These are phyloP conservation scores for Microcyclosporella mali DNA, from an alignment of 2,329 filamentous ascomycete genomes.

Conservation along the genomic window DNA sequence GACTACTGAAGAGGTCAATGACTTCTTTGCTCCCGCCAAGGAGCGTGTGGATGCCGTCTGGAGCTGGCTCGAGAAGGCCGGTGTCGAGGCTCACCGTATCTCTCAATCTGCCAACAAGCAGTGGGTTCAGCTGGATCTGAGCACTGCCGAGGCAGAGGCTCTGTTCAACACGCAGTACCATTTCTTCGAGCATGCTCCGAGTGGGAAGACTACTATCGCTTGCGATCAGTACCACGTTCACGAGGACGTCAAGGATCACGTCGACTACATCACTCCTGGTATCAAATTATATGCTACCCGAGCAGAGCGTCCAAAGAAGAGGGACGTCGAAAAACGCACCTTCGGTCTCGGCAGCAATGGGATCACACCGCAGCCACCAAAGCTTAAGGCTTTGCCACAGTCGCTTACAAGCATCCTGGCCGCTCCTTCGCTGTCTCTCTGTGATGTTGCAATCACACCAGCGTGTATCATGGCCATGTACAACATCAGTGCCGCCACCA, in stretches of 20 bases:
- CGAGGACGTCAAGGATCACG: constrained; percentile 40
- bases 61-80: constrained; percentile 34
- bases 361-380: constrained; percentile 10
- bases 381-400: constrained; percentile 8
- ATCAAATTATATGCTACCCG: constrained; percentile 38
- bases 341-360: constrained; percentile 13
- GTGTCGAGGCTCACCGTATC: constrained; percentile 29
- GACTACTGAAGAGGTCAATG: constrained; percentile 34
- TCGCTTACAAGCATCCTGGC: constrained; percentile 8
- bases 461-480: constrained; percentile 41
- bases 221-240: constrained; percentile 43
- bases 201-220: constrained; percentile 39
- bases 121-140: constrained; percentile 42
- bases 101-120: constrained; percentile 30
- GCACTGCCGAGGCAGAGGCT: constrained; percentile 33
- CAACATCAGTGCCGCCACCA: constrained; percentile 31
- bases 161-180: constrained; percentile 48
- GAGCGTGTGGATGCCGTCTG: constrained; percentile 32
- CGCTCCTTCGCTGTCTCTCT: constrained; percentile 8
- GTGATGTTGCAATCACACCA: constrained; percentile 33
- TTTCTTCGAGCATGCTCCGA: constrained; percentile 52
- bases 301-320: constrained; percentile 9
- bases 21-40: constrained; percentile 37
- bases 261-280: constrained; percentile 53
- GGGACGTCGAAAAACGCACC: constrained; percentile 17